These are phyloP conservation scores for Cladophialophora immunda DNA, from an alignment of 2,329 filamentous ascomycete genomes.

Conservation along the genomic window DNA sequence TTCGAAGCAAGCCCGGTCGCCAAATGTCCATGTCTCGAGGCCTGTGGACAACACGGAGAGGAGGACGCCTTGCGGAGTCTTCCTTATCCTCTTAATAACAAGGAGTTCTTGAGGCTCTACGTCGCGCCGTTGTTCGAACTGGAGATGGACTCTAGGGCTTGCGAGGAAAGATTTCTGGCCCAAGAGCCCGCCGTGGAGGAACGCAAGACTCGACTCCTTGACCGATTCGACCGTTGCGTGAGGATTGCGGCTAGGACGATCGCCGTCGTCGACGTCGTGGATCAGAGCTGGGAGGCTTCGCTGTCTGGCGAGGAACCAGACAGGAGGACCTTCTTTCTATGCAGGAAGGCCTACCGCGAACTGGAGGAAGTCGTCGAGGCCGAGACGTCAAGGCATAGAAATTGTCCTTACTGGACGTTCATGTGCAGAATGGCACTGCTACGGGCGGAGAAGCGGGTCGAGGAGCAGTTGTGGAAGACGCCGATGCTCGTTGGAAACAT, in stretches of 20 bases:
- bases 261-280: conserved; percentile 4
- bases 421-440: background rate
- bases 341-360: background rate
- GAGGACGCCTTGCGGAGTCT: background rate
- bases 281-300: conserved; percentile 1
- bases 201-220: background rate
- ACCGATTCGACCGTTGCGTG: background rate
- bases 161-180: background rate
- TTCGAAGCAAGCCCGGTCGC: background rate
- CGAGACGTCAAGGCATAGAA: background rate
- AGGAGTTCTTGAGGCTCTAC: background rate
- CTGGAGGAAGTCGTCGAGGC: background rate
- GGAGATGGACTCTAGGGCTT: background rate
- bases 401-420: background rate
- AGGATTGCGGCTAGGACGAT: conserved; percentile 1
- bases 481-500: background rate
- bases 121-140: conserved; percentile 5
- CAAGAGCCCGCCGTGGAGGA: background rate
- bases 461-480: conserved; percentile 7
- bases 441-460: conserved; percentile 1
- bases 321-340: background rate
- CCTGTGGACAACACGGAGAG: background rate
- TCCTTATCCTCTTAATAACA: conserved; percentile 10
- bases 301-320: background rate
- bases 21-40: background rate